Percentiles rank a stretch among this genome's conserved stretches.
Conservation (phyloP, 345 rosid genomes). For the Bruguiera parviflora region DNA sequence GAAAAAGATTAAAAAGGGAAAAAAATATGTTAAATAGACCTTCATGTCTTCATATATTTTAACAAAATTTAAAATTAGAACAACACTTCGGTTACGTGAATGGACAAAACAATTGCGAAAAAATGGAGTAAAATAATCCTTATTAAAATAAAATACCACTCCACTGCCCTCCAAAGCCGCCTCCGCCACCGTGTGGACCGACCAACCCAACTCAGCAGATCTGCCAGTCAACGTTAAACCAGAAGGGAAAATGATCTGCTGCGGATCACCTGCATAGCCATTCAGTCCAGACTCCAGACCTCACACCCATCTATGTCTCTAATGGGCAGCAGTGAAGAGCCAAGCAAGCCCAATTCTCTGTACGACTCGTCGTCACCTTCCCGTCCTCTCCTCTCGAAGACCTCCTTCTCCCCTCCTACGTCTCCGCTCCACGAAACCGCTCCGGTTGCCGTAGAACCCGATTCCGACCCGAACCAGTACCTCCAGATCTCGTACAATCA, state of each 20-base stretch:
- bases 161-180: not conserved
- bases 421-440: slow-evolving; percentile 37
- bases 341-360: slow-evolving; percentile 31
- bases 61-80: too few species aligned
- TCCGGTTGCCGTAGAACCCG: slow-evolving; percentile 30
- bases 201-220: not conserved
- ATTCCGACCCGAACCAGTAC: slow-evolving; percentile 65
- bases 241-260: slow-evolving; percentile 2
- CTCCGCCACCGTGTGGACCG: not conserved
- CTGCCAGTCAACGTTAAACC: not conserved
- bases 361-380: slow-evolving; percentile 49
- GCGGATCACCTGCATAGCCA: not conserved
- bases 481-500: slow-evolving; percentile 82
- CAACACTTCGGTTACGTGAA: too few species aligned
- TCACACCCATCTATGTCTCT: slow-evolving; percentile 2
- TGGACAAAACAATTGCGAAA: too few species aligned
- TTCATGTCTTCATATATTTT: too few species aligned
- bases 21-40: too few species aligned
- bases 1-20: too few species aligned
- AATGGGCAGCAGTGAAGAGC: slow-evolving; percentile 62
- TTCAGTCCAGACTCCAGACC: not conserved
- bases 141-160: too few species aligned
- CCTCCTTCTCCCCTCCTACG: slow-evolving; percentile 16
- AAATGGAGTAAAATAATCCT: too few species aligned
- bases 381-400: slow-evolving; percentile 69